These are phyloP conservation scores for Perkinsus olseni DNA, from an alignment of 169 alveolate genomes.

Conservation along the genomic window DNA sequence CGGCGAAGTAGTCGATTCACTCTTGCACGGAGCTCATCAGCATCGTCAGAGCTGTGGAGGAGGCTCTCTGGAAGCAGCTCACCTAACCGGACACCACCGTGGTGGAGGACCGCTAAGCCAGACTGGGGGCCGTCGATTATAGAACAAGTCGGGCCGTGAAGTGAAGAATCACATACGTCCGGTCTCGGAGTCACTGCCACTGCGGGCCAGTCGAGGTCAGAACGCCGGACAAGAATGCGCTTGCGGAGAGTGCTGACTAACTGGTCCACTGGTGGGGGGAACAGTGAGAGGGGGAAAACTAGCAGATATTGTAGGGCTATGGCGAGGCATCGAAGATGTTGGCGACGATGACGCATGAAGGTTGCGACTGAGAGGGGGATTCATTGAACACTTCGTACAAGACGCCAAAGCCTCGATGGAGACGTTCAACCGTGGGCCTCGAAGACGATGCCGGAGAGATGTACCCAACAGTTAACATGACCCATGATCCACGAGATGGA, in stretches of 20 bases:
- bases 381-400: too few species aligned
- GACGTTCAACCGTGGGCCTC: neutral
- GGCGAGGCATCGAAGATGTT: neutral
- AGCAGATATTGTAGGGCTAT: neutral
- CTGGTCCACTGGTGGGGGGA: neutral
- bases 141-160: neutral
- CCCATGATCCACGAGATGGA: neutral
- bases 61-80: neutral
- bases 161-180: neutral
- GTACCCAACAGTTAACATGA: neutral
- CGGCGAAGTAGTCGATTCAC: neutral
- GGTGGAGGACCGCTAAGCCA: neutral
- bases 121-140: neutral
- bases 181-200: neutral
- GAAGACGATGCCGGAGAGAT: neutral
- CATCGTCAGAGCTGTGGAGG: neutral
- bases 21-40: neutral
- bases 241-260: neutral
- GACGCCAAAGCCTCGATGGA: too few species aligned
- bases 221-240: neutral
- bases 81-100: neutral
- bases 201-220: neutral
- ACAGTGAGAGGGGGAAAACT: neutral
- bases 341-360: neutral
- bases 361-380: neutral